Evolutionary conservation across 2,329 filamentous ascomycete genomes (phyloP).

Genomic region (Paraphoma chrysanthemicola): DNA sequence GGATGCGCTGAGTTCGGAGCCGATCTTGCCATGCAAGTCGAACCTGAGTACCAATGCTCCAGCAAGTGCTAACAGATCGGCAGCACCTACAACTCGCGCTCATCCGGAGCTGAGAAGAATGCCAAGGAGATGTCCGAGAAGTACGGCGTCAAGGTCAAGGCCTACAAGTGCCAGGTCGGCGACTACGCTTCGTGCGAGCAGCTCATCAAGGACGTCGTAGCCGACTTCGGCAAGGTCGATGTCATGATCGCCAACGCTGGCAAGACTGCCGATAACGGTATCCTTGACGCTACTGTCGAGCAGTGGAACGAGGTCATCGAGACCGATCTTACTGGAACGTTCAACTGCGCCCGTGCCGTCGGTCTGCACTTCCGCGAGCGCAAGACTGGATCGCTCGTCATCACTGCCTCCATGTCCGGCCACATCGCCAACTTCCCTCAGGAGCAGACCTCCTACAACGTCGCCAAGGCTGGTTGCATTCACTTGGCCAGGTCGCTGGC

Average conservation of each 20-base stretch:
- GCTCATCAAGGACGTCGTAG: constrained; percentile 65
- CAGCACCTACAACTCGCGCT: constrained; percentile 68
- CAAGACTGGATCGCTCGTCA: constrained; percentile 69
- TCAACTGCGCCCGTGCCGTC: constrained; percentile 88
- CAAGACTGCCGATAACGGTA: constrained; percentile 71
- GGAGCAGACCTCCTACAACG: constrained; percentile 61
- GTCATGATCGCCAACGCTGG: constrained; percentile 75
- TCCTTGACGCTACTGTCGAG: constrained; percentile 73
- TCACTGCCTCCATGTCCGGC: constrained; percentile 78
- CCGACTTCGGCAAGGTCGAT: constrained; percentile 75
- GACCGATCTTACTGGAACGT: constrained; percentile 86
- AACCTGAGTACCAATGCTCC: neutral
- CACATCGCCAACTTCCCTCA: constrained; percentile 84
- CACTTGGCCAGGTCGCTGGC: constrained; percentile 69
- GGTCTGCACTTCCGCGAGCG: constrained; percentile 77
- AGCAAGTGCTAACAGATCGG: neutral
- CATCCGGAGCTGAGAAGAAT: constrained; percentile 70
- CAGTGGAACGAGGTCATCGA: constrained; percentile 81
- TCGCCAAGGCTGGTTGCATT: constrained; percentile 70
- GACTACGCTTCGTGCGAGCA: constrained; percentile 63
- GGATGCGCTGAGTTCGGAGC: constrained; percentile 70
- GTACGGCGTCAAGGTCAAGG: constrained; percentile 71
- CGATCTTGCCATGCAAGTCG: constrained; percentile 60
- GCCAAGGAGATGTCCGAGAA: constrained; percentile 65
- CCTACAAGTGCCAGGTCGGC: constrained; percentile 70